Evolutionary conservation across 495 filamentous ascomycete species (phyloP).

Genomic region (Neurospora tetraspora): DNA sequence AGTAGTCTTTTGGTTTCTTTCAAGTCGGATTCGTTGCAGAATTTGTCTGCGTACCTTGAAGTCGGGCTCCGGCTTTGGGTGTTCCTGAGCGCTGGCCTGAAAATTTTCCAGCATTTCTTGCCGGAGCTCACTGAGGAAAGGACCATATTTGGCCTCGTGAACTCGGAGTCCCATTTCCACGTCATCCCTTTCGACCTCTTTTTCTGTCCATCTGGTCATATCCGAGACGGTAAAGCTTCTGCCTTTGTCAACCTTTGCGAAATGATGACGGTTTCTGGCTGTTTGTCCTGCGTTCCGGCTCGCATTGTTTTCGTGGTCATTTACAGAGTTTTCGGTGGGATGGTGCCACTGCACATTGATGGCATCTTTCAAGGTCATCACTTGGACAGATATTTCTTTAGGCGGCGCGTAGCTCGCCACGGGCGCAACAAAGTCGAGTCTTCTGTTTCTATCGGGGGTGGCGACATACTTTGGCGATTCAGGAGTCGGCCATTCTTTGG

Average conservation of each 20-base stretch:
- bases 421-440: slow-evolving; percentile 17
- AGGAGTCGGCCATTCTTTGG: slow-evolving; percentile 6
- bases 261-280: neutral
- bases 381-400: slow-evolving; percentile 8
- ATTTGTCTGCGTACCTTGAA: neutral
- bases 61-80: neutral
- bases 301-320: neutral
- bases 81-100: neutral
- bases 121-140: slow-evolving; percentile 6
- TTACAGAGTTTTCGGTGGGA: neutral
- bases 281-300: neutral
- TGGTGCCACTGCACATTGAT: neutral
- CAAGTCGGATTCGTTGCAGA: neutral
- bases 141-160: slow-evolving; percentile 6
- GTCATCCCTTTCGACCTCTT: slow-evolving; percentile 10
- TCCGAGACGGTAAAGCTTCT: neutral
- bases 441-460: slow-evolving; percentile 16
- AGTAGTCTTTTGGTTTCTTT: neutral
- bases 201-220: neutral
- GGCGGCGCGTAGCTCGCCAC: slow-evolving; percentile 12
- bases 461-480: slow-evolving; percentile 12
- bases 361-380: slow-evolving; percentile 8
- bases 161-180: slow-evolving; percentile 10
- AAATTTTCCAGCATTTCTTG: slow-evolving; percentile 5
- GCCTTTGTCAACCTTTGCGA: neutral